phyloP scores from a whole-genome alignment of 148 eudicot species.

The Nepenthes gracilis region DNA sequence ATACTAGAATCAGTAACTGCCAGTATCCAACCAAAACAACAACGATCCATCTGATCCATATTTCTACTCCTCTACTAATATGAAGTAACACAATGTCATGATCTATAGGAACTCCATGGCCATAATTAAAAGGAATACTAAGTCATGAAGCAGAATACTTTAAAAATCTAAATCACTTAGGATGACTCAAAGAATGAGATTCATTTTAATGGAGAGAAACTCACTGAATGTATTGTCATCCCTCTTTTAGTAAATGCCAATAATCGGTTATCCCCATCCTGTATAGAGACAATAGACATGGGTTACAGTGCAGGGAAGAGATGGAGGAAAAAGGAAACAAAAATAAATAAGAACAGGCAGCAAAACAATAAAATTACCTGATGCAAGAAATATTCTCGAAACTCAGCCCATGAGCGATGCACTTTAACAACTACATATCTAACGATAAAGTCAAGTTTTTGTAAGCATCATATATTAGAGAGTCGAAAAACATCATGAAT shows the following conservation, averaged over 20 bases:
- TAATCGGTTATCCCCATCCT: constrained; percentile 81
- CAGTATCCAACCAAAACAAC: too few relatives aligned
- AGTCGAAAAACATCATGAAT: not conserved
- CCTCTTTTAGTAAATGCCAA: constrained; percentile 93
- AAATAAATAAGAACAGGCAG: not conserved
- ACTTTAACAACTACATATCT: constrained; percentile 95
- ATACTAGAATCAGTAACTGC: too few relatives aligned
- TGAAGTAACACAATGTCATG: too few relatives aligned
- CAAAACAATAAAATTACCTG: constrained; percentile 37
- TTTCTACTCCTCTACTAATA: too few relatives aligned
- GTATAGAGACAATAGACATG: constrained; percentile 6
- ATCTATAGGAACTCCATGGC: too few relatives aligned
- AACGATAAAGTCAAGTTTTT: constrained; percentile 22
- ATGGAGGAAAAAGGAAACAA: constrained; percentile 1
- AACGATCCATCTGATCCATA: too few relatives aligned
- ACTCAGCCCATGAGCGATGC: constrained; percentile 78
- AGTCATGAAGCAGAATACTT: too few relatives aligned
- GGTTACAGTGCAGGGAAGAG: not conserved
- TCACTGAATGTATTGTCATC: constrained; percentile 63
- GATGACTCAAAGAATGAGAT: not conserved
- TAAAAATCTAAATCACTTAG: too few relatives aligned
- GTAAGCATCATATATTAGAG: not conserved
- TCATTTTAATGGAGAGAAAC: constrained; percentile 5
- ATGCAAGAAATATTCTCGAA: constrained; percentile 58
- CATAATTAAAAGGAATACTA: too few relatives aligned